Evolutionary conservation across 495 filamentous ascomycete genomes (phyloP), one percentile per base, ranked within the genome.

Genomic region (Aspergillus biplanus): DNA sequence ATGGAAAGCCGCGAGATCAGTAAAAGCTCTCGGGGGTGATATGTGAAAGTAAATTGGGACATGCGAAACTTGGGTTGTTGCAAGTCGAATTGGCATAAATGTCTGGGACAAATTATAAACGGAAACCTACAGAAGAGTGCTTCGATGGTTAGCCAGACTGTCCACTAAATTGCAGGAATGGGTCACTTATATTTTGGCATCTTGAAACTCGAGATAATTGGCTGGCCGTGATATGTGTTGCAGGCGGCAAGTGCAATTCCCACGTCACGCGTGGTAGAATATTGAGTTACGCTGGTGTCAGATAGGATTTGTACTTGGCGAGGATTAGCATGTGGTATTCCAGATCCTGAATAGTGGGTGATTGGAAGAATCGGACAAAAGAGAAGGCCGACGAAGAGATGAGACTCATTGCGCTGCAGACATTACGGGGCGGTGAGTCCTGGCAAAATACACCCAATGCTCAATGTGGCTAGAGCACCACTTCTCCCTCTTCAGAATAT

Each of bases 141-240:
- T 70, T 46, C 33, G 58, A 63, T 58, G 33, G 83, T 89, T 75
- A 90, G 87, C 68, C 69, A 68, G 50, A 52, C 61, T 62, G 52
- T 37, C 47, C 33, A 46, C 54, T 52, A n/a, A 16, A 15, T 7
- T 42, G 35, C 18, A 42, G 13, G 12, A 60, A 47, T 59, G 67
- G 58, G 52, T 47, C 35, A 88, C 89, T 86, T 87, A 91, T 90
- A 92, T 90, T 91, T 91, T 49, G 89, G 89, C 89, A 92, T 92
- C 47, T 83, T 88, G 75, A 63, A 61, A 53, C 58, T 42, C 33
- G 21, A 57, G 58, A 64, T 52, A 56, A 62, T 63, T 53, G 47
- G 63, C 57, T 67, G 61, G 59, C 65, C 67, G 61, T 58, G 57
- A 27, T 18, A 65, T 27, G 62, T 49, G 61, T 65, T 61, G 63